Evolutionary conservation across 2,329 filamentous ascomycete species (phyloP), one percentile per base, ranked within the genome.

Genomic region (Biscogniauxia marginata): DNA sequence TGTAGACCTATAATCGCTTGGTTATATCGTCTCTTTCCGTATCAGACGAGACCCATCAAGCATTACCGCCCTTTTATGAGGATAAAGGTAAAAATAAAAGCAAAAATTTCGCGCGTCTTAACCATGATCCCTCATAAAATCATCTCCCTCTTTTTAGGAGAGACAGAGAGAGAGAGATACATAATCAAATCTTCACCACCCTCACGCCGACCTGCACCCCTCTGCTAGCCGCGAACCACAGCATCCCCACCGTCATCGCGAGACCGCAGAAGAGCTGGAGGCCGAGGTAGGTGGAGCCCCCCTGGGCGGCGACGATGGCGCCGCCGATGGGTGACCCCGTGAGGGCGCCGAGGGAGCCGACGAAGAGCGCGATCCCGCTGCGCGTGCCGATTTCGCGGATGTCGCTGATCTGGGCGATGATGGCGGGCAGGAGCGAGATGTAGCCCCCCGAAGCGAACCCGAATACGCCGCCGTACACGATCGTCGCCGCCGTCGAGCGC

Each of bases 341-440:
- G 50, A 93, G 73, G 1, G 84, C 86, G 3, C 85, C 87, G 25
- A 91, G 73, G 1, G 84, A 79, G 54, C 85, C 77, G 48, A 86
- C 69, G 16, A 83, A 80, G 67, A 88, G 89, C 22, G 84, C 78
- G 0, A 82, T 79, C 0, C 90, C 90, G 2, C 81, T 85, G 5
- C 89, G 78, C 1, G 86, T 81, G 13, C 89, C 90, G 30, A 92
- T 86, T 68, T 90, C 80, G 19, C 83, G 77, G 39, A 90, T 81
- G 47, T 89, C 86, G 1, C 83, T 86, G 59, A 91, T 88, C 65
- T 91, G 87, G 1, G 86, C 87, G 20, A 92, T 76, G 13, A 89
- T 74, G 0, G 86, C 80, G 0, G 88, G 85, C 0, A 77, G 73
- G 16, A 90, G 71, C 1, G 81, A 81, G 49, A 88, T 81, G 63